Conservation (phyloP, 306 rosid species). For the Quercus suber region DNA sequence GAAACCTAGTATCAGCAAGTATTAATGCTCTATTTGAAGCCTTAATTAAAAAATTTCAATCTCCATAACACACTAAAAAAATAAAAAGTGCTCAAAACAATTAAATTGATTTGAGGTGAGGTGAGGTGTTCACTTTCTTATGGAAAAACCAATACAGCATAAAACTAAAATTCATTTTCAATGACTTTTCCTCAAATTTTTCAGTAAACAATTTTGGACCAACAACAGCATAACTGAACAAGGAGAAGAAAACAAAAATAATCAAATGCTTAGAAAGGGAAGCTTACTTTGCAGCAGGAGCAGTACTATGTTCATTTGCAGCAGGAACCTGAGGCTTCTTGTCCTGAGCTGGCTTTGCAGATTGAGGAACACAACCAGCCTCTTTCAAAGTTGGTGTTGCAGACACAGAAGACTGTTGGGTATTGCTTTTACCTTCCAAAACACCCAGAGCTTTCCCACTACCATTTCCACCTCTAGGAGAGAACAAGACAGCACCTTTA, state of each 20-base stretch:
- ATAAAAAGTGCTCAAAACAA: background rate
- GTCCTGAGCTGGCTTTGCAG: constrained; percentile 49
- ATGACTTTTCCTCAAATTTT: background rate
- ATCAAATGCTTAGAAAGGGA: background rate
- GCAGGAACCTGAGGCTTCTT: constrained; percentile 50
- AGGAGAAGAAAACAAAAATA: background rate
- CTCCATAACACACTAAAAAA: background rate
- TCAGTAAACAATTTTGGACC: background rate
- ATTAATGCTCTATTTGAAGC: background rate
- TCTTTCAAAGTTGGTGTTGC: constrained; percentile 43
- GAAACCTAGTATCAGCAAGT: background rate
- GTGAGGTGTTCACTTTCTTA: background rate
- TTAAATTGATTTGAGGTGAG: background rate
- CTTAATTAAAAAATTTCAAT: background rate
- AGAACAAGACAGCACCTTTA: constrained; percentile 46
- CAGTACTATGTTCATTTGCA: constrained; percentile 43
- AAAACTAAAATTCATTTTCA: constrained; percentile 1
- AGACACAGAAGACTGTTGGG: constrained; percentile 20
- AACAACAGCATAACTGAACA: background rate
- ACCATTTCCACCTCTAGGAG: constrained; percentile 50
- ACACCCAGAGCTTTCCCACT: constrained; percentile 39
- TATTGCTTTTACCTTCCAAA: constrained; percentile 32
- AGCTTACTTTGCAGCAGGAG: constrained; percentile 85
- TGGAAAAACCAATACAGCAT: constrained; percentile 1
- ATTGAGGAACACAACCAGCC: constrained; percentile 38